Evolutionary conservation across 108 stramenopile species (phyloP), one percentile per base, ranked within the genome.

Genomic region (Aurantiochytrium sp.): DNA sequence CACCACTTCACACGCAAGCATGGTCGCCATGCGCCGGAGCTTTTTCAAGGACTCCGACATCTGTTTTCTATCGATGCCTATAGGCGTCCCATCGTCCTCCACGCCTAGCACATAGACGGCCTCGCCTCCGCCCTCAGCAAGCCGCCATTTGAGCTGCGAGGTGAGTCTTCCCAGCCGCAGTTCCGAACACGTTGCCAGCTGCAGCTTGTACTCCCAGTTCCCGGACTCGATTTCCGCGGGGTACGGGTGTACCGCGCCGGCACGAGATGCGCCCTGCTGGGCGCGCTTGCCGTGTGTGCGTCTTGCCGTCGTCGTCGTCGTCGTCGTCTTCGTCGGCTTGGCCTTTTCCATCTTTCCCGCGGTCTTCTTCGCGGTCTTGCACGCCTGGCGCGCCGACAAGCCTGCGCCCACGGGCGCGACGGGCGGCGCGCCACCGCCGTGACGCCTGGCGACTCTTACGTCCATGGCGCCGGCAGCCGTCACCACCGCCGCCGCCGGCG

Each of bases 91-190:
- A 29, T 92, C 76, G 43, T 89, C 87, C 51, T 87, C 69, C 28
- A 91, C 90, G 4, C 94, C 94, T 14, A 94, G 47, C 90, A 89
- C 69, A 90, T 94, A 94, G 53, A 89, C 44, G 47, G 93, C 93
- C 23, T 59, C 58, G 35, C 90, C 92, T 5, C 91, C 91, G 43
- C 89, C 89, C 5, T 94, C 93, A 53, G 93, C 91, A 44, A 94
- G 93, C 42, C 94, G 72, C 93, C 93, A 94, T 25, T 93, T 91
- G 87, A 94, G 59, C 91, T 94, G 93, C 5, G 94, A 92, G 42
- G 76, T 72, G 42, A 93, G 91, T 71, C 93, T 92, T 49, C 55
- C 58, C 10, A 94, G 51, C 16, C 92, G 91, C 29, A 71, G 92
- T 18, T 53, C 28, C 5, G 91, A 53, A 44, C 57, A 43, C 18